Base-by-base conservation (phyloP, 2,329 filamentous ascomycete genomes). In the Dactylella cylindrospora region DNA sequence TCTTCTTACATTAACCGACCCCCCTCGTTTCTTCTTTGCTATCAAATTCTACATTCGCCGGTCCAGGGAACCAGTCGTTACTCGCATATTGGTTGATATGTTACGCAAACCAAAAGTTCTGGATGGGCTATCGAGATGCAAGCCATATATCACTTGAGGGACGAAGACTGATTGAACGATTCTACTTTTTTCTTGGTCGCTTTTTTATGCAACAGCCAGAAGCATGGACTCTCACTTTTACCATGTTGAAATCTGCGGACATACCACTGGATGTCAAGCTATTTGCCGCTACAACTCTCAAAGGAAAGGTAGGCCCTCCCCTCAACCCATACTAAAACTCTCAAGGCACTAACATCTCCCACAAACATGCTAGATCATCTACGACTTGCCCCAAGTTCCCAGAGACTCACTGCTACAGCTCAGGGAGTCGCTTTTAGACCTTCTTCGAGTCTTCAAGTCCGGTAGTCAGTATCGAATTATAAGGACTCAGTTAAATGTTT, bases 251-350 rank as follows among this genome's bases (percentile, higher is more conserved):
- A 73, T 87, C 88, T 43, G 80, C 85, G 66, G 82, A 86, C 51
- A 85, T 90, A 65, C 80, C 86, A 25, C 52, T 68, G 44, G 90
- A 95, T 73, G 88, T 88, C 20, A 93, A 93, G 73, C 78, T 98
- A 62, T 98, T 98, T 74, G 93, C 93, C 39, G 93, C 93, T 59
- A 97, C 91, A 39, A 98, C 93, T 46, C 78, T 98, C 71, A 95
- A 95, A 77, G 93, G 93, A 79, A 98, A 98, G 85, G 93, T 97
- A 78, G 67, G 76, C 20, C 23, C 25, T 5, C 10, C 6, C 9
- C 60, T 33, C 57, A 26, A 43, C 41, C 20, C 38, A 55, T 43
- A 45, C 8, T 15, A 31, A 47, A 13, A 20, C 12, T n/a, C n/a
- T n/a, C 6, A 28, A 26, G 23, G 12, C 22, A 5, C 31, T 25